Evolutionary conservation across 768 basidiomycete species (phyloP).

Genomic region (Cubamyces lactineus): DNA sequence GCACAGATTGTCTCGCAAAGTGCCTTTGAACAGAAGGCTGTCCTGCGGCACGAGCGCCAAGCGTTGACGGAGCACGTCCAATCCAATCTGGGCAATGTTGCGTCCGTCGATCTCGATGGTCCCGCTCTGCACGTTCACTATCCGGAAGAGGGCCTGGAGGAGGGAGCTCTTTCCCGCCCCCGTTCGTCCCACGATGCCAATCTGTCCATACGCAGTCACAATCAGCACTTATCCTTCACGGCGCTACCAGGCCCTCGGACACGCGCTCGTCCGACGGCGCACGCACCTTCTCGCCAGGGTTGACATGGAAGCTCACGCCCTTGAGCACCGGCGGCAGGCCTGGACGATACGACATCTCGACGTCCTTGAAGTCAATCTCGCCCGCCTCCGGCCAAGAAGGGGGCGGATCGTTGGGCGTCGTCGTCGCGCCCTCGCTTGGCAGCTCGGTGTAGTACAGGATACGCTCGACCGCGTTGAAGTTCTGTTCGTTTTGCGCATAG

Average conservation of each 20-base stretch:
- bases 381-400: slow-evolving; percentile 78
- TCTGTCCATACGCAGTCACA: slow-evolving; percentile 23
- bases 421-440: slow-evolving; percentile 51
- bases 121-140: slow-evolving; percentile 63
- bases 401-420: slow-evolving; percentile 53
- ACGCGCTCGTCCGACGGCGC: neutral
- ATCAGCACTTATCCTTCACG: neutral
- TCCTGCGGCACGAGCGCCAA: slow-evolving; percentile 75
- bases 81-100: slow-evolving; percentile 55
- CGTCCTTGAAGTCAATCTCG: slow-evolving; percentile 69
- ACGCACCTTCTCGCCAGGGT: slow-evolving; percentile 79
- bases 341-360: slow-evolving; percentile 81
- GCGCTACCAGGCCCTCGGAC: neutral
- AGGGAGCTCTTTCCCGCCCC: slow-evolving; percentile 59
- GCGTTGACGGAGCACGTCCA: slow-evolving; percentile 54
- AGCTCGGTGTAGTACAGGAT: slow-evolving; percentile 71
- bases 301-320: slow-evolving; percentile 70
- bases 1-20: slow-evolving; percentile 74
- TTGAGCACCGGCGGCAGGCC: slow-evolving; percentile 88
- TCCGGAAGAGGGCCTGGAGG: slow-evolving; percentile 42
- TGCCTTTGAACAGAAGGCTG: slow-evolving; percentile 78
- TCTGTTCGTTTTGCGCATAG: slow-evolving; percentile 66
- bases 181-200: slow-evolving; percentile 54
- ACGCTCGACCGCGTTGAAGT: slow-evolving; percentile 75
- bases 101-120: slow-evolving; percentile 59